Evolutionary conservation across 2,329 filamentous ascomycete species (phyloP).

Genomic region (Tympanopsis confertula): DNA sequence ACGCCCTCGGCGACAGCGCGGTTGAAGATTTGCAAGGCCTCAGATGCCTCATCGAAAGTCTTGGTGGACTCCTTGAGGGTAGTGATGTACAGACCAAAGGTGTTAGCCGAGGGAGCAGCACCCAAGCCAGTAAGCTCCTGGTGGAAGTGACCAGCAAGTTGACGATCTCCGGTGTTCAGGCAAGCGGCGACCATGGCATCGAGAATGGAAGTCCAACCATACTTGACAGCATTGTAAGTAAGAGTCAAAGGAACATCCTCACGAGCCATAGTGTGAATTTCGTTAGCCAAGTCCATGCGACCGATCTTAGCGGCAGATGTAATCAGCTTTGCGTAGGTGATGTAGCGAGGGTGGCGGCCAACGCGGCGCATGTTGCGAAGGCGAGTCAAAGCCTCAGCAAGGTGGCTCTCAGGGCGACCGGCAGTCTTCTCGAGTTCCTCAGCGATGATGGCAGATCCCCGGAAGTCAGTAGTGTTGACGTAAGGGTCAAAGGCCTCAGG

Average conservation of each 20-base stretch:
- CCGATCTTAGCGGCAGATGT: constrained; percentile 76
- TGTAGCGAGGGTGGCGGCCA: constrained; percentile 85
- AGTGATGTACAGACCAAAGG: constrained; percentile 97
- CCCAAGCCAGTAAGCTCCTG: constrained; percentile 86
- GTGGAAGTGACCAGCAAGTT: constrained; percentile 74
- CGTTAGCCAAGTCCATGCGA: constrained; percentile 70
- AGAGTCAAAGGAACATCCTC: constrained; percentile 74
- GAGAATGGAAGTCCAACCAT: constrained; percentile 91
- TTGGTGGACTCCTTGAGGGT: constrained; percentile 93
- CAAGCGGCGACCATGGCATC: constrained; percentile 94
- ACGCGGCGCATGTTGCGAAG: constrained; percentile 89
- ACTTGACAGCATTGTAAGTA: constrained; percentile 78
- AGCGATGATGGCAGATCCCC: constrained; percentile 80
- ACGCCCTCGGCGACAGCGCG: constrained; percentile 88
- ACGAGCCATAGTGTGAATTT: constrained; percentile 81
- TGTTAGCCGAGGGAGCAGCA: constrained; percentile 86
- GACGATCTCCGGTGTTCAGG: constrained; percentile 70
- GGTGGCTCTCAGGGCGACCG: constrained; percentile 58
- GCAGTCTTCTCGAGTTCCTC: constrained; percentile 76
- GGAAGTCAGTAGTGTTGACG: constrained; percentile 80
- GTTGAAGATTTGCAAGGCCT: constrained; percentile 94
- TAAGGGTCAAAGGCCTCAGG: constrained; percentile 83
- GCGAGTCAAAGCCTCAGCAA: constrained; percentile 70
- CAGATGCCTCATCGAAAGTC: constrained; percentile 93
- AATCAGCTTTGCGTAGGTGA: constrained; percentile 93